phyloP scores from a whole-genome alignment of 495 filamentous ascomycete species.

The Hypoxylon lienhwacheense region DNA sequence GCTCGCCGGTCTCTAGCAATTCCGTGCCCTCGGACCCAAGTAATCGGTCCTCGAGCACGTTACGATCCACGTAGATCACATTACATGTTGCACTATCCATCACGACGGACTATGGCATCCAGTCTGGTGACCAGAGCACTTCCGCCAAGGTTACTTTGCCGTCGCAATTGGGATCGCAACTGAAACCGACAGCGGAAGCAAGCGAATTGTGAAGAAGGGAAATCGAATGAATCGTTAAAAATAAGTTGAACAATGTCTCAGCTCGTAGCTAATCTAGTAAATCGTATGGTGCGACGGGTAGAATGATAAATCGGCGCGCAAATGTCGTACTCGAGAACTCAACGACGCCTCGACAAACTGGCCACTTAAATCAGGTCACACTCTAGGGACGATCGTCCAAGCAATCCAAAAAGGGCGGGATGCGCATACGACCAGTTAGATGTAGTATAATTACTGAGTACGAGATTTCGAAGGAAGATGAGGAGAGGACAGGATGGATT shows the following conservation, averaged over 20 bases:
- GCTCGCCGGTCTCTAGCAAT: constrained; percentile 33
- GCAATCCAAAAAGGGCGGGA: constrained; percentile 10
- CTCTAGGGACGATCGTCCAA: constrained; percentile 30
- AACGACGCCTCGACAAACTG: constrained; percentile 29
- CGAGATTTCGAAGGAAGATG: constrained; percentile 27
- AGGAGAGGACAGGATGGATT: constrained; percentile 29
- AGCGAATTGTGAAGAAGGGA: constrained; percentile 18
- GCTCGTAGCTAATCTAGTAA: constrained; percentile 17
- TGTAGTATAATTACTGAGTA: constrained; percentile 27
- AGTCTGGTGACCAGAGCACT: constrained; percentile 54
- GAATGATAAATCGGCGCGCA: constrained; percentile 29
- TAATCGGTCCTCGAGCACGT: constrained; percentile 64
- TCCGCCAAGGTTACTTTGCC: constrained; percentile 40
- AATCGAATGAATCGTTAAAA: constrained; percentile 21
- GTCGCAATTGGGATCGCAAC: constrained; percentile 31
- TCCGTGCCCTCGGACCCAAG: constrained; percentile 38
- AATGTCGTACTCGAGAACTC: constrained; percentile 29
- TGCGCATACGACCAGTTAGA: constrained; percentile 21
- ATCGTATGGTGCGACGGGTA: constrained; percentile 36
- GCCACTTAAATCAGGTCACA: constrained; percentile 32
- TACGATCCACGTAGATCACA: constrained; percentile 82
- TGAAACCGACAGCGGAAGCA: constrained; percentile 3
- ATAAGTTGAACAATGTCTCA: constrained; percentile 28
- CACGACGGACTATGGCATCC: constrained; percentile 48
- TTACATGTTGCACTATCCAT: constrained; percentile 75